A percentile compares a stretch with the other conserved stretches of the same genome.
Conservation (phyloP, 2,329 filamentous ascomycete species). For the Biscogniauxia sp. region DNA sequence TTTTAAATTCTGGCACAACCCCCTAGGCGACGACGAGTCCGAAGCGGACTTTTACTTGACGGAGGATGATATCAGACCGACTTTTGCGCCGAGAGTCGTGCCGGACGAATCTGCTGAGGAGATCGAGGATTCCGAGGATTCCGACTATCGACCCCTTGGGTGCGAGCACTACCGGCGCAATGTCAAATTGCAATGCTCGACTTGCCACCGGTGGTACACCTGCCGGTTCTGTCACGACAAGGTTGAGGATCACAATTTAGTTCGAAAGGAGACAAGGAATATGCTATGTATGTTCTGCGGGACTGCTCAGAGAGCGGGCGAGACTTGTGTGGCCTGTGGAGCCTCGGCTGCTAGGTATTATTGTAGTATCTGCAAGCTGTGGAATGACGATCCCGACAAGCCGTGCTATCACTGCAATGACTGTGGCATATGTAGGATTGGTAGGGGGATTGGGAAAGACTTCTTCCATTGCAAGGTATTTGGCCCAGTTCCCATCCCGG, state of each 20-base stretch:
- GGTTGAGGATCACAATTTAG: conserved; percentile 72
- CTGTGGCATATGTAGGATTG: conserved; percentile 91
- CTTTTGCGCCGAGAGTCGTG: conserved; percentile 57
- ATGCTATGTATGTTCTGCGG: conserved; percentile 98
- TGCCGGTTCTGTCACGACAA: conserved; percentile 93
- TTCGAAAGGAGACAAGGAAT: conserved; percentile 80
- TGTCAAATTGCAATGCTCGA: conserved; percentile 90
- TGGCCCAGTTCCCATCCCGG: neutral
- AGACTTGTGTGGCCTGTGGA: conserved; percentile 75
- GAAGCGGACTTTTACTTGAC: conserved; percentile 49
- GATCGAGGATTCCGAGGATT: conserved; percentile 39
- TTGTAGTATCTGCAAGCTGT: conserved; percentile 91
- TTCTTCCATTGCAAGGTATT: conserved; percentile 95
- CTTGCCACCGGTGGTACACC: conserved; percentile 89
- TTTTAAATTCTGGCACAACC: conserved; percentile 58
- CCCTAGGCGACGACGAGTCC: conserved; percentile 38
- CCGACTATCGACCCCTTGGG: conserved; percentile 56
- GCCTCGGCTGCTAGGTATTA: conserved; percentile 84
- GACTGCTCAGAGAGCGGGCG: conserved; percentile 76
- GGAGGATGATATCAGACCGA: conserved; percentile 63
- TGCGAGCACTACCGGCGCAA: conserved; percentile 94
- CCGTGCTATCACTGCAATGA: conserved; percentile 95
- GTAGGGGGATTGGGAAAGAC: conserved; percentile 89
- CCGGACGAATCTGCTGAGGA: conserved; percentile 41
- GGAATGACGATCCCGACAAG: conserved; percentile 90